Percentiles rank a stretch among this genome's conserved stretches.
Evolutionary conservation across 2,329 filamentous ascomycete genomes (phyloP).

Genomic region (Hymenoscyphus infarciens): DNA sequence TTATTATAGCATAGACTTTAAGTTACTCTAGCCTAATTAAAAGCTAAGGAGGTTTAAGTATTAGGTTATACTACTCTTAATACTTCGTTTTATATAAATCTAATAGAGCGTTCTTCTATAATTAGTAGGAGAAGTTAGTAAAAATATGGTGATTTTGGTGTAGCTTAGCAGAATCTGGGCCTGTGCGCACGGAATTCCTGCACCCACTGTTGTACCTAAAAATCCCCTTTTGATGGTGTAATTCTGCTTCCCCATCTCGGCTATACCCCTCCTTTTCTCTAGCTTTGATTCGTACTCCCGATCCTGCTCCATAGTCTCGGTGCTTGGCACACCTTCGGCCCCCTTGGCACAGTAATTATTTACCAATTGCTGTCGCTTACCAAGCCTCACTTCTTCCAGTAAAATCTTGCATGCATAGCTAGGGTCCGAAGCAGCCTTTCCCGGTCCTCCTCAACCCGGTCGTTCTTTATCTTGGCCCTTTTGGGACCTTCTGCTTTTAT

Average conservation of each 20-base stretch:
- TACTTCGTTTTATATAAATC: too few species aligned
- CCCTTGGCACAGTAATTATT: background rate
- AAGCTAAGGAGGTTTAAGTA: too few species aligned
- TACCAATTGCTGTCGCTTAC: background rate
- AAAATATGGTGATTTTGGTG: too few species aligned
- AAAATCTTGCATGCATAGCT: background rate
- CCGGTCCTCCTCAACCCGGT: background rate
- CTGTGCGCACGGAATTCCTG: too few species aligned
- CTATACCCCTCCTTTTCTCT: background rate
- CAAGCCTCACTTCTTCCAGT: background rate
- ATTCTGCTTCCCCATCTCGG: background rate
- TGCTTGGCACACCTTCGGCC: background rate
- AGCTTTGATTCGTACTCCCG: background rate
- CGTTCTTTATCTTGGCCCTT: background rate
- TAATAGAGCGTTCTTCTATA: too few species aligned
- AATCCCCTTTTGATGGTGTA: background rate
- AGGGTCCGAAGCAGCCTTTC: background rate
- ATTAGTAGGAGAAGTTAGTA: too few species aligned
- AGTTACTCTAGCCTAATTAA: too few species aligned
- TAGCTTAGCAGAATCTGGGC: too few species aligned
- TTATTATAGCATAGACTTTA: too few species aligned
- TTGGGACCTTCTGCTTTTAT: constrained; percentile 1
- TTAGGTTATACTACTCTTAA: too few species aligned
- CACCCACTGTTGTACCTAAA: too few species aligned
- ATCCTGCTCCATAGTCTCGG: background rate